Conservation (phyloP, 352 stramenopile genomes). For the Phytophthora hibernalis region DNA sequence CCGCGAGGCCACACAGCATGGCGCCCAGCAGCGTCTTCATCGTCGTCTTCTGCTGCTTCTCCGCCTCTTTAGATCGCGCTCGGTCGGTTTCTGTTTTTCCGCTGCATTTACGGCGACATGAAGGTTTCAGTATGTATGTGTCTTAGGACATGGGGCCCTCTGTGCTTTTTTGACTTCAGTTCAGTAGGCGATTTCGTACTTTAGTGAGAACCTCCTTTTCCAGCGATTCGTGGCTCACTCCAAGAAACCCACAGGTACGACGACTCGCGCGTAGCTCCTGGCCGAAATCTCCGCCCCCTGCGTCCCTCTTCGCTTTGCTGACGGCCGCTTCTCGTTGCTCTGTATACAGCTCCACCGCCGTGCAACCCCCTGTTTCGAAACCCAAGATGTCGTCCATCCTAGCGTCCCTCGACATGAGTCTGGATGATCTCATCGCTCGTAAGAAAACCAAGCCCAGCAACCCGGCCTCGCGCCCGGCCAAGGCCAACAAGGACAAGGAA, state of each 20-base stretch:
- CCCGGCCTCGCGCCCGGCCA: constrained; percentile 57
- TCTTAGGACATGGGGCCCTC: not conserved
- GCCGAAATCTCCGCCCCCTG: not conserved
- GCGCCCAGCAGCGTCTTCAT: constrained; percentile 43
- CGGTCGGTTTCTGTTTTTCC: constrained; percentile 24
- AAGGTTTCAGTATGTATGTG: not conserved
- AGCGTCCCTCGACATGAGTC: constrained; percentile 84
- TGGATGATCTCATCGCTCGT: constrained; percentile 82
- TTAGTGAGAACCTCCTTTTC: constrained; percentile 14
- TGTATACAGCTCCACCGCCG: not conserved
- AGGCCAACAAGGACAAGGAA: constrained; percentile 39
- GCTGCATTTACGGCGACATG: not conserved
- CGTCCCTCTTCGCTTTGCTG: not conserved
- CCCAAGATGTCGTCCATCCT: constrained; percentile 79
- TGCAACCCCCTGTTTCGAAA: constrained; percentile 4
- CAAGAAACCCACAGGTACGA: constrained; percentile 37
- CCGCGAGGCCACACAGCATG: constrained; percentile 37
- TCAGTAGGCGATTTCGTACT: not conserved
- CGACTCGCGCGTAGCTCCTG: not conserved
- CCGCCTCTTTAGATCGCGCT: constrained; percentile 33
- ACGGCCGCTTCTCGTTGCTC: constrained; percentile 3
- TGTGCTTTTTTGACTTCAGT: not conserved
- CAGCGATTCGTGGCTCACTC: constrained; percentile 40
- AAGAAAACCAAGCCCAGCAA: constrained; percentile 72
- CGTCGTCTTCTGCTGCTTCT: constrained; percentile 20